A percentile compares a stretch with the other conserved stretches of the same genome.
phyloP scores from a whole-genome alignment of 257 asterid genomes.

The Ophiorrhiza pumila region DNA sequence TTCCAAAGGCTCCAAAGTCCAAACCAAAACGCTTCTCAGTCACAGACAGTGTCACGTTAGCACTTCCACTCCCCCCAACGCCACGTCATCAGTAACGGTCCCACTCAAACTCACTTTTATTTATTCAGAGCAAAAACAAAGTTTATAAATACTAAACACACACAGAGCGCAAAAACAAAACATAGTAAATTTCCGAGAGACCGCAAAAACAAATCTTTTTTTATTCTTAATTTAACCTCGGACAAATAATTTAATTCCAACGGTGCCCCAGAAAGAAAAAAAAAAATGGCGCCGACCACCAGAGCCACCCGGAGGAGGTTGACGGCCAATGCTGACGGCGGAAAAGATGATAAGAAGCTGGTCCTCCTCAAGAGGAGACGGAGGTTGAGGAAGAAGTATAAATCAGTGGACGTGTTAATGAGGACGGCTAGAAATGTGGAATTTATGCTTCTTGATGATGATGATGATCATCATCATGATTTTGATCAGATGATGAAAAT shows the following conservation, averaged over 20 bases:
- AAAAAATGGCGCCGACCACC: slow-evolving; percentile 16
- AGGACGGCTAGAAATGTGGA: slow-evolving; percentile 43
- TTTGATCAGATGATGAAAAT: slow-evolving; percentile 14
- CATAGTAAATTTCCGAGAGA: no score
- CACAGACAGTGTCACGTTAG: not conserved
- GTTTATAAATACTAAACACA: no score
- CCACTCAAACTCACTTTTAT: slow-evolving; percentile 3
- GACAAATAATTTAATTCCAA: slow-evolving; percentile 24
- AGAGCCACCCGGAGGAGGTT: not conserved
- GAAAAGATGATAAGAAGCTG: slow-evolving; percentile 17
- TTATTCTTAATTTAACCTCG: slow-evolving; percentile 33
- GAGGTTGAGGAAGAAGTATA: slow-evolving; percentile 11
- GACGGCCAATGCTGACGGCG: slow-evolving; percentile 14
- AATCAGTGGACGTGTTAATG: slow-evolving; percentile 53
- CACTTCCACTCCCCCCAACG: not conserved
- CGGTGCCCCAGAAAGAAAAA: slow-evolving; percentile 2
- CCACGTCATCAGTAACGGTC: slow-evolving; percentile 25
- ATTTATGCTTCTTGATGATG: slow-evolving; percentile 13
- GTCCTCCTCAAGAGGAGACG: slow-evolving; percentile 7
- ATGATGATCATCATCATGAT: slow-evolving; percentile 14
- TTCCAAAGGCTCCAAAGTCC: no score
- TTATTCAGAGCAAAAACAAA: not conserved
- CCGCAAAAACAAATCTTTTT: not conserved
- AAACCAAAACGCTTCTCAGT: not conserved
- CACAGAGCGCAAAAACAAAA: no score